Evolutionary conservation across 345 rosid species (phyloP).

Genomic region (Abelmoschus esculentus): DNA sequence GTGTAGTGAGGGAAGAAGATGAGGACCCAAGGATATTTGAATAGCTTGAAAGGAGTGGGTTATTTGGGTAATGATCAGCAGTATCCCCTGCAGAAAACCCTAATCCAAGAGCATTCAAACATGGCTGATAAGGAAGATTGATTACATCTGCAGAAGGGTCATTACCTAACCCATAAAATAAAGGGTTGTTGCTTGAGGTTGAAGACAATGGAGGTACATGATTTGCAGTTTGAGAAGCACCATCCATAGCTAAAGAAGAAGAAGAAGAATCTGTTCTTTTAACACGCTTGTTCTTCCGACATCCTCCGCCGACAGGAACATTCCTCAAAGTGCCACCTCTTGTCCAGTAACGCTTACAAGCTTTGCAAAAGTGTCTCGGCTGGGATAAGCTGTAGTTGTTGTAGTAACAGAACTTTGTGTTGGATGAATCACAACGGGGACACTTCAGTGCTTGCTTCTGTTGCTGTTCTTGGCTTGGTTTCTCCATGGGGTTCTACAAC

Average conservation of each 20-base stretch:
- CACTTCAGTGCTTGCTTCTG: conserved; percentile 45
- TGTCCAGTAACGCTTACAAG: conserved; percentile 71
- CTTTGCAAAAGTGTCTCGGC: conserved; percentile 70
- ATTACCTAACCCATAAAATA: conserved; percentile 50
- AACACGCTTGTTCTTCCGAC: conserved; percentile 61
- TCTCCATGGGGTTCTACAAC: conserved; percentile 40
- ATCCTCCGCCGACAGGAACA: conserved; percentile 74
- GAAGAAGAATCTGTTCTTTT: conserved; percentile 33
- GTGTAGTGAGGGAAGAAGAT: conserved; percentile 11
- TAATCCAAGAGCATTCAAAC: no score
- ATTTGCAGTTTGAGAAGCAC: neutral
- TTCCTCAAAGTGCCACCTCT: conserved; percentile 61
- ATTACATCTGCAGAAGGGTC: conserved; percentile 20
- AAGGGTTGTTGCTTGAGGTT: conserved; percentile 23
- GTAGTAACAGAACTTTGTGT: conserved; percentile 76
- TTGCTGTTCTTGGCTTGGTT: conserved; percentile 31
- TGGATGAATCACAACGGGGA: conserved; percentile 70
- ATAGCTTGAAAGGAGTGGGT: conserved; percentile 43
- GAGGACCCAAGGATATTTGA: conserved; percentile 35
- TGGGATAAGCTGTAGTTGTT: conserved; percentile 73
- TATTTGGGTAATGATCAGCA: no score
- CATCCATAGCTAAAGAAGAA: neutral
- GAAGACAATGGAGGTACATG: conserved; percentile 29
- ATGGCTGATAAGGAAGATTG: no score
- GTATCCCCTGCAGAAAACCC: no score